Conservation (phyloP, 306 rosid species). For the Lagenaria siceraria region DNA sequence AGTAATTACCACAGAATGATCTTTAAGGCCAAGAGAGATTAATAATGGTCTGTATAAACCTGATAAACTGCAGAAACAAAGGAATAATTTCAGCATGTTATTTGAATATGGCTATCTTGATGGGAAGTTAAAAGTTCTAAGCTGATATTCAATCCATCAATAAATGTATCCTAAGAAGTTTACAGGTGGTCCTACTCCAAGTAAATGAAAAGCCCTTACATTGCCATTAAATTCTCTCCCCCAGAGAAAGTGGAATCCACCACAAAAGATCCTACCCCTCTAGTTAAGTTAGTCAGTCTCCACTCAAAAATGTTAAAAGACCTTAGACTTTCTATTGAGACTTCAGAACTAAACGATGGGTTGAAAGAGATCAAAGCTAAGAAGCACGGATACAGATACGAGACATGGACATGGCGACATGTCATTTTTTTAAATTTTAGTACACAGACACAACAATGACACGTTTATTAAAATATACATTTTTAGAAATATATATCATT, state of each 20-base stretch:
- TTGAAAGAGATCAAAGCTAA: not conserved
- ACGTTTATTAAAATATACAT: too few species aligned
- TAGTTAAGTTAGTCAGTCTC: not conserved
- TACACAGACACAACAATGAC: too few species aligned
- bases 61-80: slow-evolving; percentile 38
- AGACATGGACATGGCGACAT: too few species aligned
- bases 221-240: not conserved
- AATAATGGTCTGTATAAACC: slow-evolving; percentile 55
- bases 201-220: not conserved
- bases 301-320: not conserved
- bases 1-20: slow-evolving; percentile 52
- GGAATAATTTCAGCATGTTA: not conserved
- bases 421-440: too few species aligned
- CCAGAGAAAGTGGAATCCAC: not conserved
- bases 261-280: not conserved
- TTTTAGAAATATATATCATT: too few species aligned
- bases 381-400: too few species aligned
- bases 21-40: slow-evolving; percentile 89
- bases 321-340: not conserved
- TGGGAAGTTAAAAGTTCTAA: not conserved
- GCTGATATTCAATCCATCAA: not conserved
- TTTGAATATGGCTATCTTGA: not conserved
- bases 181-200: not conserved
- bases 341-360: not conserved
- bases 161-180: not conserved